Evolutionary conservation across 2,329 filamentous ascomycete species (phyloP).

Genomic region (Aspergillus sp.): DNA sequence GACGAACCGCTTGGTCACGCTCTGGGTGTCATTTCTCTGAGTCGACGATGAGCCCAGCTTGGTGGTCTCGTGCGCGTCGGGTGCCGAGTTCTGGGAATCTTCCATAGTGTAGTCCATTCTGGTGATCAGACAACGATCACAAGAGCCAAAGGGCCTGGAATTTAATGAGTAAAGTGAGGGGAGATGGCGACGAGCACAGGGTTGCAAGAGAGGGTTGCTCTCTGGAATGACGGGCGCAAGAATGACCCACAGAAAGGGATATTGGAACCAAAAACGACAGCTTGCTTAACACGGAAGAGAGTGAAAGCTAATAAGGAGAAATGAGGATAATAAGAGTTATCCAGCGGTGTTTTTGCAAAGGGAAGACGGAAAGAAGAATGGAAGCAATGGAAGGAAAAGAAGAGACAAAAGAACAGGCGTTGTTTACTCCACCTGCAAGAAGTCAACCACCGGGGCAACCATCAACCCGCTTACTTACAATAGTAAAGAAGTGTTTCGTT

Average conservation of each 20-base stretch:
- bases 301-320: not conserved
- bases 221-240: slow-evolving; percentile 26
- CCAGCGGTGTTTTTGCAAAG: not conserved
- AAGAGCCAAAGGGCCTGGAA: not conserved
- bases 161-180: not conserved
- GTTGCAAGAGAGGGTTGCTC: slow-evolving; percentile 17
- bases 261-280: slow-evolving; percentile 10
- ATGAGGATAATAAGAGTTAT: slow-evolving; percentile 1
- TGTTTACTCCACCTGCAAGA: slow-evolving; percentile 11
- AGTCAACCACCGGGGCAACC: slow-evolving; percentile 12
- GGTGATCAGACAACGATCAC: not conserved
- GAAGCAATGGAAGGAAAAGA: not conserved
- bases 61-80: slow-evolving; percentile 54
- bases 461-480: not conserved
- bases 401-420: slow-evolving; percentile 3
- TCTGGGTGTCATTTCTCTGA: slow-evolving; percentile 60
- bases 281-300: not conserved
- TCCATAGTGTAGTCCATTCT: slow-evolving; percentile 52
- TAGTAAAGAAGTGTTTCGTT: not conserved
- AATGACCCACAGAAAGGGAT: slow-evolving; percentile 11
- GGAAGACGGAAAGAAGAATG: not conserved
- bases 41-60: slow-evolving; percentile 50
- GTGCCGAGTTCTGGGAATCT: slow-evolving; percentile 62
- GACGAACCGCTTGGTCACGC: slow-evolving; percentile 68
- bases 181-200: not conserved